A percentile compares a stretch with the other conserved stretches of the same genome.
phyloP scores from a whole-genome alignment of 1,284 basidiomycete species.

The Farysia itapuensis region DNA sequence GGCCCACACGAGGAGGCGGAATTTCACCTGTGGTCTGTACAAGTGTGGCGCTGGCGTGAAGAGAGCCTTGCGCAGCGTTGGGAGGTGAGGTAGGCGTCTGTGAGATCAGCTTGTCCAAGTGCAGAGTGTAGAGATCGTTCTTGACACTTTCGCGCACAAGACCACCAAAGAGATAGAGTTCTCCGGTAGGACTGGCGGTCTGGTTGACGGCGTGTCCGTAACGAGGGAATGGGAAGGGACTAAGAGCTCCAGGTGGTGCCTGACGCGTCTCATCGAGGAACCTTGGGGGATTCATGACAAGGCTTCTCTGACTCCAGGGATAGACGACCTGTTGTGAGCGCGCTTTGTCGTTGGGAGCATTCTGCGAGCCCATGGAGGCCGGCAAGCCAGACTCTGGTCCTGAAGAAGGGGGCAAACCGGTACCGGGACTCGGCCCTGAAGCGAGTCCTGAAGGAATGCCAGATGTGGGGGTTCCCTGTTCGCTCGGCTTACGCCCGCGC shows the following conservation, averaged over 20 bases:
- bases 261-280: slow-evolving; percentile 57
- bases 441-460: slow-evolving; percentile 9
- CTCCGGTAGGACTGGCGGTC: slow-evolving; percentile 72
- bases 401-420: slow-evolving; percentile 37
- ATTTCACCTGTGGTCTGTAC: slow-evolving; percentile 78
- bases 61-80: slow-evolving; percentile 37
- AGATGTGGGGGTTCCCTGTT: slow-evolving; percentile 24
- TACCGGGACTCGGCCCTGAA: slow-evolving; percentile 15
- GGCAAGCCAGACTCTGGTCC: slow-evolving; percentile 22
- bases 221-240: slow-evolving; percentile 79
- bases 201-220: slow-evolving; percentile 96
- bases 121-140: slow-evolving; percentile 80
- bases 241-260: slow-evolving; percentile 54
- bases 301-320: slow-evolving; percentile 56
- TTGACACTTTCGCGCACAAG: slow-evolving; percentile 86
- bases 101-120: slow-evolving; percentile 65
- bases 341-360: slow-evolving; percentile 8
- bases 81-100: slow-evolving; percentile 69
- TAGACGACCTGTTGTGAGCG: slow-evolving; percentile 48
- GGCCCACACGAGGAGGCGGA: slow-evolving; percentile 87
- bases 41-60: slow-evolving; percentile 64
- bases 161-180: slow-evolving; percentile 95
- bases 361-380: slow-evolving; percentile 5
- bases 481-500: slow-evolving; percentile 37
- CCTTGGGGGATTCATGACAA: slow-evolving; percentile 56